A percentile compares a stretch with the other conserved stretches of the same genome.
Conservation (phyloP, 2,329 filamentous ascomycete genomes). For the Ophioceras dolichostomum region DNA sequence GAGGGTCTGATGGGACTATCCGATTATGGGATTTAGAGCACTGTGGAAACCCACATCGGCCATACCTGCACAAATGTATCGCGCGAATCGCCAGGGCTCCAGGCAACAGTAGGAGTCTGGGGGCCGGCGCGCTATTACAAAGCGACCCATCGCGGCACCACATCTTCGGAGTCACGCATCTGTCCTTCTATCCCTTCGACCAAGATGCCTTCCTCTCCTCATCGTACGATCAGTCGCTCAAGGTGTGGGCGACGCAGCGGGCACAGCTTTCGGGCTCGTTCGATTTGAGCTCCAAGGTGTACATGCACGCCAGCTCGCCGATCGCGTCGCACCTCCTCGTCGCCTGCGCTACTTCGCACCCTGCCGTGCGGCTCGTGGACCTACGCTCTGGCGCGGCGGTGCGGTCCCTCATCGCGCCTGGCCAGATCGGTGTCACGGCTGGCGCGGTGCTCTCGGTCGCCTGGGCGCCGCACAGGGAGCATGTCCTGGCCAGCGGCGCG, state of each 20-base stretch:
- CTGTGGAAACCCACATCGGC: slow-evolving; percentile 27
- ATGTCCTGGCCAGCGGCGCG: slow-evolving; percentile 75
- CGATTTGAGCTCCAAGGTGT: slow-evolving; percentile 54
- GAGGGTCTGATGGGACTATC: slow-evolving; percentile 73
- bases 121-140: slow-evolving; percentile 7
- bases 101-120: no score
- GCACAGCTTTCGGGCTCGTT: slow-evolving; percentile 53
- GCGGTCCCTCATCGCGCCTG: slow-evolving; percentile 58
- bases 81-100: slow-evolving; percentile 36
- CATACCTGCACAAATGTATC: slow-evolving; percentile 40
- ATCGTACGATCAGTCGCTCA: slow-evolving; percentile 67
- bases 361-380: slow-evolving; percentile 74
- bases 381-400: slow-evolving; percentile 68
- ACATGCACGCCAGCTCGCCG: slow-evolving; percentile 67
- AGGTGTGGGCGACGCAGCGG: slow-evolving; percentile 58
- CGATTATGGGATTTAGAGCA: slow-evolving; percentile 79
- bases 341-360: slow-evolving; percentile 79
- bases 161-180: slow-evolving; percentile 61
- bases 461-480: slow-evolving; percentile 73
- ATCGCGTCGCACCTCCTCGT: slow-evolving; percentile 65
- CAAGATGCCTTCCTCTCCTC: slow-evolving; percentile 62
- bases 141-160: slow-evolving; percentile 24
- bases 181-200: slow-evolving; percentile 72
- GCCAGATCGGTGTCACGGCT: slow-evolving; percentile 20
- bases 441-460: slow-evolving; percentile 55